Evolutionary conservation across 2,329 filamentous ascomycete species (phyloP).

Genomic region (Helminthosporium solani): DNA sequence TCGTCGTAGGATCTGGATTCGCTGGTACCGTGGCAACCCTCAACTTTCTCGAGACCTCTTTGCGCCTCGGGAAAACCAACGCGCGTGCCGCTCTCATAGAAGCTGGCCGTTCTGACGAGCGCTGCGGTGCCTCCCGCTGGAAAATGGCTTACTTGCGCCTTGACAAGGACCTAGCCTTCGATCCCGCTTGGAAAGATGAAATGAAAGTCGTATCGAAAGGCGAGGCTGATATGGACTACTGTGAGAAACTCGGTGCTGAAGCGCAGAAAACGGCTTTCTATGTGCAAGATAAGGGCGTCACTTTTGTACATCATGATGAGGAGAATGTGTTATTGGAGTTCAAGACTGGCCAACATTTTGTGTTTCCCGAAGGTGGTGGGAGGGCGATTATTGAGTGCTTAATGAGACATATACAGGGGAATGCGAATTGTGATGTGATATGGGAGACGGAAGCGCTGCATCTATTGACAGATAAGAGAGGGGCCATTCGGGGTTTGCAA

Average conservation of each 20-base stretch:
- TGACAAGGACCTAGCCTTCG: slow-evolving; percentile 41
- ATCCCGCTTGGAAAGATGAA: slow-evolving; percentile 39
- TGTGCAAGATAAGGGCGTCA: slow-evolving; percentile 39
- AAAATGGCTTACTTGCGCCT: slow-evolving; percentile 47
- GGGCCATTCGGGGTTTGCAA: slow-evolving; percentile 40
- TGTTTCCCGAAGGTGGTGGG: slow-evolving; percentile 44
- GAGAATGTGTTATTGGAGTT: slow-evolving; percentile 46
- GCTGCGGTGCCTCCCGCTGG: slow-evolving; percentile 45
- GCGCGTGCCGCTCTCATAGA: slow-evolving; percentile 43
- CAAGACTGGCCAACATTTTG: slow-evolving; percentile 44
- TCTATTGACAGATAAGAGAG: slow-evolving; percentile 36
- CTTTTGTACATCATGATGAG: slow-evolving; percentile 43
- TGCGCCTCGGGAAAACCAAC: slow-evolving; percentile 35
- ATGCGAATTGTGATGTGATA: slow-evolving; percentile 37
- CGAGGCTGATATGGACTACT: slow-evolving; percentile 44
- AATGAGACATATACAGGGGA: slow-evolving; percentile 40
- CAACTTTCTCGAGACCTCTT: slow-evolving; percentile 45
- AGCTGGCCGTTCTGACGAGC: slow-evolving; percentile 43
- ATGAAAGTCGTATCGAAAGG: slow-evolving; percentile 42
- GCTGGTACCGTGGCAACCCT: slow-evolving; percentile 44
- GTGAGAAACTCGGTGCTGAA: slow-evolving; percentile 41
- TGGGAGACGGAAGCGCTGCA: slow-evolving; percentile 43
- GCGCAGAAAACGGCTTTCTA: slow-evolving; percentile 42
- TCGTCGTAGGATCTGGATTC: slow-evolving; percentile 46
- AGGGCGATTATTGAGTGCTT: slow-evolving; percentile 42